Conservation (phyloP, 1,284 basidiomycete genomes). For the Tylopilus sp. region DNA sequence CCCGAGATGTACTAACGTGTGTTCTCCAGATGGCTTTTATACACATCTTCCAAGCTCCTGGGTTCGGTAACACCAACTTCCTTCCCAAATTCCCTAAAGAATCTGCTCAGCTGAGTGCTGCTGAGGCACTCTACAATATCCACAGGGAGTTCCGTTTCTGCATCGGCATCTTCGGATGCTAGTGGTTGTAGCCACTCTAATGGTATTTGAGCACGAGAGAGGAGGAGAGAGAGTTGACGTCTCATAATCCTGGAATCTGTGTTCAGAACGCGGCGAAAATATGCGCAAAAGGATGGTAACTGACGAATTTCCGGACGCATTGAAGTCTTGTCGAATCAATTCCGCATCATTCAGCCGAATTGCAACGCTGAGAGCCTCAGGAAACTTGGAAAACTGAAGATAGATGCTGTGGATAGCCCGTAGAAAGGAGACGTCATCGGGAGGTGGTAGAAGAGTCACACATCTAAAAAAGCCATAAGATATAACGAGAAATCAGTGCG, state of each 20-base stretch:
- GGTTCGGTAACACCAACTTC: conserved; percentile 91
- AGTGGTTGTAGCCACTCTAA: conserved; percentile 81
- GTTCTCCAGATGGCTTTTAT: conserved; percentile 95
- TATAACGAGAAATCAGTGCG: background rate
- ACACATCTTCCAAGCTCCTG: conserved; percentile 94
- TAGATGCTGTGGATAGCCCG: conserved; percentile 90
- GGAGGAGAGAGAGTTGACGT: conserved; percentile 91
- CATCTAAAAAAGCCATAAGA: conserved; percentile 51
- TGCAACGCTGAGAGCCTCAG: conserved; percentile 87
- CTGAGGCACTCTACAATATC: conserved; percentile 84
- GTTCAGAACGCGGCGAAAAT: conserved; percentile 15
- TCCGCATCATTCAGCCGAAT: conserved; percentile 83
- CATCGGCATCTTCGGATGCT: conserved; percentile 51
- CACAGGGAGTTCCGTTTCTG: conserved; percentile 70
- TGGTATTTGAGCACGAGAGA: conserved; percentile 90
- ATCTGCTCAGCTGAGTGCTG: conserved; percentile 78
- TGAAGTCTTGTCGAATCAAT: conserved; percentile 82
- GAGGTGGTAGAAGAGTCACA: conserved; percentile 88
- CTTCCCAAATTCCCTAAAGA: conserved; percentile 92
- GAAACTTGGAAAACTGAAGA: conserved; percentile 82
- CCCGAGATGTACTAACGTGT: conserved; percentile 51
- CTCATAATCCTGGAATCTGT: conserved; percentile 71
- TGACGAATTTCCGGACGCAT: conserved; percentile 80
- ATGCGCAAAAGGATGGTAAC: conserved; percentile 28
- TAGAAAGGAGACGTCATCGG: conserved; percentile 91